Base-by-base conservation (phyloP, 2,329 filamentous ascomycete genomes). In the Epichloe brachyelytri region DNA sequence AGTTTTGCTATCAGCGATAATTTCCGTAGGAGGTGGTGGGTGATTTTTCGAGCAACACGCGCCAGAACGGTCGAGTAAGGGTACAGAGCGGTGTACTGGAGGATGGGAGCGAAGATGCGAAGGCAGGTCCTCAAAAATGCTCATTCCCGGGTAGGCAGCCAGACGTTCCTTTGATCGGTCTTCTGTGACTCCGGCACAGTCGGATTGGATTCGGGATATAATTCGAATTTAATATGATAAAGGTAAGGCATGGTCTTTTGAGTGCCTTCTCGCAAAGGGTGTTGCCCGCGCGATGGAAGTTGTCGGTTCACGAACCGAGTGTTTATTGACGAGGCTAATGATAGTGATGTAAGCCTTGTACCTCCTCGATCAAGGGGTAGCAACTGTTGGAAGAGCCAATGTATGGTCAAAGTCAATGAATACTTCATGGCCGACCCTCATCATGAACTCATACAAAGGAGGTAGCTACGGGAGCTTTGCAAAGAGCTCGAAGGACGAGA, bases 151-250 rank as follows among this genome's bases (percentile, higher is more conserved):
- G 64, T 59, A 0, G 80, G 80, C 14, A 77, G 58, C 78, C 78
- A 83, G 55, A 76, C 58, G 38, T 65, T 51, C 41, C 55, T 50
- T 33, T 6, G 17, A 14, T 49, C 37, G 22, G 17, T 51, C 48
- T 54, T 37, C 49, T 52, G 12, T 22, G 50, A 53, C 49, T 53
- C 26, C 51, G 52, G 17, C 45, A 54, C 50, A 45, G 56, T 22
- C 4, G 71, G 70, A 48, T 68, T 64, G 45, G 71, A 63, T 54
- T 67, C 72, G 43, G 71, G 65, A 63, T 83, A 84, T 41, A 84
- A 71, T 68, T 85, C 81, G 59, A 85, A 75, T 58, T 78, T 82
- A n/a, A 85, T 61, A 58, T 84, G 80, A 59, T 83, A 84, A 56
- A 78, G 79, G 63, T 81, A 82, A 69, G 76, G 75, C 78, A 81